These are phyloP conservation scores for Sclerotiophoma versabilis DNA, from an alignment of 2,329 filamentous ascomycete species.

Conservation along the genomic window DNA sequence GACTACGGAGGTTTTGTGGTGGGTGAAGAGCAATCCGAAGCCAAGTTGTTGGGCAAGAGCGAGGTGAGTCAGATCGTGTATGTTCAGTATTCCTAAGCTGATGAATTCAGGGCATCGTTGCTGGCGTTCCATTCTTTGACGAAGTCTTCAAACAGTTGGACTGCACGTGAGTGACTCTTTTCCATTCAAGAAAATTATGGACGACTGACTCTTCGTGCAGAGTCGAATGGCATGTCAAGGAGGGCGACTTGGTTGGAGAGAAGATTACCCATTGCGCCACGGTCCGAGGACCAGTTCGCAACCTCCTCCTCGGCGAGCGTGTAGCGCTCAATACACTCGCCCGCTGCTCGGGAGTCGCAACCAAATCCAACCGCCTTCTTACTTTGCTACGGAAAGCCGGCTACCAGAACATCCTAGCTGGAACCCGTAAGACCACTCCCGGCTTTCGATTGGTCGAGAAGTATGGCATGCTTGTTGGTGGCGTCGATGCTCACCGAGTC, in stretches of 20 bases:
- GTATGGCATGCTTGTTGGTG: constrained; percentile 95
- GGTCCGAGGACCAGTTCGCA: constrained; percentile 82
- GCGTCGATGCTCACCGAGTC: constrained; percentile 89
- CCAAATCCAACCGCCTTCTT: constrained; percentile 62
- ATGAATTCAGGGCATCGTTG: constrained; percentile 72
- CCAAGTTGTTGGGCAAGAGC: constrained; percentile 64
- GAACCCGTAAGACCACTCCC: constrained; percentile 95
- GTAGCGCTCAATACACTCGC: constrained; percentile 91
- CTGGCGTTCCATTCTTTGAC: constrained; percentile 92
- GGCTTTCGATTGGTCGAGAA: constrained; percentile 96
- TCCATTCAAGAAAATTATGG: neutral
- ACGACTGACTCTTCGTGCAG: neutral
- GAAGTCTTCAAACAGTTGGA: constrained; percentile 90
- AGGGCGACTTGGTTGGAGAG: constrained; percentile 71
- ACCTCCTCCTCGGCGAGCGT: constrained; percentile 87
- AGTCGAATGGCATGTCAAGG: constrained; percentile 83
- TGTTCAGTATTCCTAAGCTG: neutral
- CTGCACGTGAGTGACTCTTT: constrained; percentile 66
- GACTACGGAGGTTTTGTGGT: constrained; percentile 98
- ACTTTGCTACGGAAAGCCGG: constrained; percentile 65
- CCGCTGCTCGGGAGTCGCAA: constrained; percentile 89
- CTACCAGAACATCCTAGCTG: constrained; percentile 85
- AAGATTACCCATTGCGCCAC: constrained; percentile 72
- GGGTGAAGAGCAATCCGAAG: constrained; percentile 66
- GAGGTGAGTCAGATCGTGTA: constrained; percentile 46